phyloP scores from a whole-genome alignment of 208 protist species.

The Angomonas ambiguus region DNA sequence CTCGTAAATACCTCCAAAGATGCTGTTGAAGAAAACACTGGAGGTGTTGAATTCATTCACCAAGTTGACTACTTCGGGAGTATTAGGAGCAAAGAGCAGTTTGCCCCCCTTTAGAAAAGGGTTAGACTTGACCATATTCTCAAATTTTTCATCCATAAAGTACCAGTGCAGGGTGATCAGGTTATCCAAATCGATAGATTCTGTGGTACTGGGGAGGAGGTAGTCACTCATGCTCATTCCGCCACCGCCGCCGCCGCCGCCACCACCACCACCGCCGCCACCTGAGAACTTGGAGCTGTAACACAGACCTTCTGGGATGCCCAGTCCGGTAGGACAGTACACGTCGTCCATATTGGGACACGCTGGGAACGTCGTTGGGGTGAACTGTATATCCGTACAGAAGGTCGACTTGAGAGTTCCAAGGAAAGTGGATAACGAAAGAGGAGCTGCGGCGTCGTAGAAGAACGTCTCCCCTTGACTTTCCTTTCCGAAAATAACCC shows the following conservation, averaged over 20 bases:
- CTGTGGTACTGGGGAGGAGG: slow-evolving; percentile 10
- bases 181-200: slow-evolving; percentile 35
- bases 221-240: not conserved
- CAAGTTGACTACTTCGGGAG: slow-evolving; percentile 22
- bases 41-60: slow-evolving; percentile 27
- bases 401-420: not conserved
- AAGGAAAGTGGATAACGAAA: not conserved
- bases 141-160: slow-evolving; percentile 11
- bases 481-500: slow-evolving; percentile 24
- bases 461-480: slow-evolving; percentile 2
- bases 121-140: not conserved
- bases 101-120: slow-evolving; percentile 18
- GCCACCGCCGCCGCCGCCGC: not conserved
- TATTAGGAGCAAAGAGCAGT: slow-evolving; percentile 45
- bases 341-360: not conserved
- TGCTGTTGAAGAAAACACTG: slow-evolving; percentile 31
- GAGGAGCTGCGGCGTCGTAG: slow-evolving; percentile 11
- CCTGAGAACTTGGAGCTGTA: slow-evolving; percentile 10
- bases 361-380: slow-evolving; percentile 3
- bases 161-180: slow-evolving; percentile 53
- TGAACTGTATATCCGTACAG: slow-evolving; percentile 17
- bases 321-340: slow-evolving; percentile 22
- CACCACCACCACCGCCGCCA: not conserved
- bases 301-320: slow-evolving; percentile 24
- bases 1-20: slow-evolving; percentile 32